Evolutionary conservation across 352 stramenopile species (phyloP).

Genomic region (Phytopythium kandeliae): DNA sequence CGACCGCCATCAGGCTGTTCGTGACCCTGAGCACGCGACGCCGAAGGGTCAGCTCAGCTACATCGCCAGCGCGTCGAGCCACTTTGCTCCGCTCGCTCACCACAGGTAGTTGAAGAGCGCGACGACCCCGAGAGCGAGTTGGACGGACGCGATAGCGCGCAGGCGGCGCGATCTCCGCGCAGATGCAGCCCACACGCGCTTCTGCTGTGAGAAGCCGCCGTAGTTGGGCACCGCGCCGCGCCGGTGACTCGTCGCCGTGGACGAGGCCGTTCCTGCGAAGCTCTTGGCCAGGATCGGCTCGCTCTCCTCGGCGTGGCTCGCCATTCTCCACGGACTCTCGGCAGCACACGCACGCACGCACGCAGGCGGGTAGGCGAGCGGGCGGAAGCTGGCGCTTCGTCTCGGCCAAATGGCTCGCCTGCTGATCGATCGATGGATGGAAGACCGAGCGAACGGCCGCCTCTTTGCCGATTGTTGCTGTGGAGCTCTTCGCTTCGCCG

Average conservation of each 20-base stretch:
- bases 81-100: constrained; percentile 21
- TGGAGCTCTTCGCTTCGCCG: no score
- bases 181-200: constrained; percentile 62
- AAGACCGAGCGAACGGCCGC: no score
- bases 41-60: no score
- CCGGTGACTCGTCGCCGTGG: constrained; percentile 7
- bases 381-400: no score
- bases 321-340: not conserved
- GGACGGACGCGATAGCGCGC: constrained; percentile 47
- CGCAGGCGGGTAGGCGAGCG: no score
- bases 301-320: constrained; percentile 17
- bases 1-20: constrained; percentile 69
- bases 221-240: constrained; percentile 38
- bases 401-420: no score
- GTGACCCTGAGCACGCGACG: constrained; percentile 29
- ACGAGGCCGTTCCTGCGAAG: constrained; percentile 26
- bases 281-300: constrained; percentile 29
- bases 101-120: constrained; percentile 70
- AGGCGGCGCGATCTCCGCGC: constrained; percentile 59
- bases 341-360: no score
- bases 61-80: no score
- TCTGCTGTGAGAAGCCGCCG: constrained; percentile 76
- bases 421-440: no score
- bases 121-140: constrained; percentile 53
- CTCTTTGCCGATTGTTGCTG: no score